phyloP scores from a whole-genome alignment of 257 asterid genomes.

The Fraxinus excelsior region DNA sequence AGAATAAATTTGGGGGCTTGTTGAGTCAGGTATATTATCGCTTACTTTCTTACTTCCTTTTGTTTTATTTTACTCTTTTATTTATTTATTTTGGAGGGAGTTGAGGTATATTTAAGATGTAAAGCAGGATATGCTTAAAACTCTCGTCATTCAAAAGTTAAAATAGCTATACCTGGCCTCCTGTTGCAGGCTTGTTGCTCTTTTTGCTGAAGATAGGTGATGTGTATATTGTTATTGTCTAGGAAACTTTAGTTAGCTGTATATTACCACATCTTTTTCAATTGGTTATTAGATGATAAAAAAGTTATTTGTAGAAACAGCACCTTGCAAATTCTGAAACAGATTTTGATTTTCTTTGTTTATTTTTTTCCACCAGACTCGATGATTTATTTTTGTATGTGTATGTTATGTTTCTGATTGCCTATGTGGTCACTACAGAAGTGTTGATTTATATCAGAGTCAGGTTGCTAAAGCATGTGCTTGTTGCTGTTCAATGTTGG shows the following conservation, averaged over 20 bases:
- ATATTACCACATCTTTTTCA: neutral
- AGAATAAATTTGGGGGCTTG: slow-evolving; percentile 89
- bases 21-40: slow-evolving; percentile 64
- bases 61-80: slow-evolving; percentile 13
- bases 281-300: neutral
- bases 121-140: neutral
- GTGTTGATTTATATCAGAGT: neutral
- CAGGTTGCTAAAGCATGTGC: neutral
- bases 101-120: slow-evolving; percentile 3
- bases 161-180: neutral
- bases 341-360: neutral
- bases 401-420: neutral
- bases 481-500: neutral
- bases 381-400: neutral
- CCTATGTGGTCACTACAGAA: neutral
- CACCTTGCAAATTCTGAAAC: neutral
- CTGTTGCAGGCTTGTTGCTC: slow-evolving; percentile 2
- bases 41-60: neutral
- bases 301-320: neutral
- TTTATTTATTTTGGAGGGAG: slow-evolving; percentile 4
- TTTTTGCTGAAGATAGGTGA: slow-evolving; percentile 6
- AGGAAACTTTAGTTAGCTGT: neutral
- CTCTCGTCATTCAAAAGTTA: slow-evolving; percentile 6
- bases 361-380: neutral
- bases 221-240: neutral